A percentile compares a stretch with the other conserved stretches of the same genome.
phyloP scores from a whole-genome alignment of 768 basidiomycete species.

The Serendipita indica region DNA sequence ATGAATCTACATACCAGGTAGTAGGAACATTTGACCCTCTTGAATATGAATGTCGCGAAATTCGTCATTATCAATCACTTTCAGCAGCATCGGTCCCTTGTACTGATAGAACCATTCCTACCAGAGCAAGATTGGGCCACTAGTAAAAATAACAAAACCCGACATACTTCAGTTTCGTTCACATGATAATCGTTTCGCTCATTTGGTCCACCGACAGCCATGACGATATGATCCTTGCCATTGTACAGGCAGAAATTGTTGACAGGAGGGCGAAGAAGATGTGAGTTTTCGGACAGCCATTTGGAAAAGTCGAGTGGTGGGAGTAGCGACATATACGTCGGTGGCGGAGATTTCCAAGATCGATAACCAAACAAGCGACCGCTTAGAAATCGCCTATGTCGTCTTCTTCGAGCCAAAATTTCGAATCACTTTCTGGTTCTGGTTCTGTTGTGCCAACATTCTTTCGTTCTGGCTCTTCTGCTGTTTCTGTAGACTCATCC shows the following conservation, averaged over 20 bases:
- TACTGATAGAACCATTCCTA: constrained; percentile 98
- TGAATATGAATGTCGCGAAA: constrained; percentile 81
- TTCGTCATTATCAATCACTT: constrained; percentile 62
- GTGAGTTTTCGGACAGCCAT: constrained; percentile 72
- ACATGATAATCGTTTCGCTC: constrained; percentile 88
- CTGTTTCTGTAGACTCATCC: constrained; percentile 23
- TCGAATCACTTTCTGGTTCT: constrained; percentile 17
- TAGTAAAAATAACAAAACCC: neutral
- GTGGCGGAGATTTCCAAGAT: constrained; percentile 9
- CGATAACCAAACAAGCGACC: neutral
- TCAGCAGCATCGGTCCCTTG: constrained; percentile 83
- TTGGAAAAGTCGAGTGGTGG: constrained; percentile 78
- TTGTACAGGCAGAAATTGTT: constrained; percentile 79
- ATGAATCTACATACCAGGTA: constrained; percentile 49
- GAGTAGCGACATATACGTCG: constrained; percentile 50
- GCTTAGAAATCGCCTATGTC: constrained; percentile 25
- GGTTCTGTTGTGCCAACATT: constrained; percentile 12
- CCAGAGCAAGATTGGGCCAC: neutral
- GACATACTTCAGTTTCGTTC: constrained; percentile 76
- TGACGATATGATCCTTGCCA: constrained; percentile 79
- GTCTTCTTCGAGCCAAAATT: constrained; percentile 24
- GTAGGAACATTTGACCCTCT: constrained; percentile 92
- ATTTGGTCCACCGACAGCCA: constrained; percentile 94
- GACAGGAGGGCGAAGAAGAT: constrained; percentile 78
- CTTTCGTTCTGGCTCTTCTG: constrained; percentile 19